Evolutionary conservation across 305 asterid genomes (phyloP).

Genomic region (Fraxinus greggii): DNA sequence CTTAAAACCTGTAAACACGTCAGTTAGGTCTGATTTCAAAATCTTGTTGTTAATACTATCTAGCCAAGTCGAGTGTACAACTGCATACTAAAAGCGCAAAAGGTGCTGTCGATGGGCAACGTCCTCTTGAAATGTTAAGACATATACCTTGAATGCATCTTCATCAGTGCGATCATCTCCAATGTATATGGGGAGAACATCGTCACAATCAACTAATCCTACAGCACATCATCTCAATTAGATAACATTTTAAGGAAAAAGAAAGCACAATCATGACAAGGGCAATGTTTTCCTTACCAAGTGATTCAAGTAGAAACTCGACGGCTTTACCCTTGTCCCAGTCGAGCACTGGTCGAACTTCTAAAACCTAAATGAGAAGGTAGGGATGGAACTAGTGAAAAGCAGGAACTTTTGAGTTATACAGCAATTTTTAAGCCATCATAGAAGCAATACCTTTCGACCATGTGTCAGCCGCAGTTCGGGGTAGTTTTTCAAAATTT

Average conservation of each 20-base stretch:
- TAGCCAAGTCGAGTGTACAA: background rate
- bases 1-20: constrained; percentile 53
- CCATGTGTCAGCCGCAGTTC: constrained; percentile 90
- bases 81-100: background rate
- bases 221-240: constrained; percentile 2
- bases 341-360: constrained; percentile 82
- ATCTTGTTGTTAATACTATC: background rate
- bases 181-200: constrained; percentile 79
- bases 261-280: background rate
- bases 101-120: background rate
- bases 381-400: background rate
- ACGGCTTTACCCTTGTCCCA: constrained; percentile 99
- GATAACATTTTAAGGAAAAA: background rate
- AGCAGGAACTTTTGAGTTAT: background rate
- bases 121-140: background rate
- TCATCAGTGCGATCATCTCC: constrained; percentile 98
- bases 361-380: constrained; percentile 61
- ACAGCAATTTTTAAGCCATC: background rate
- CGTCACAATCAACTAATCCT: constrained; percentile 64
- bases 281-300: constrained; percentile 53
- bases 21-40: background rate
- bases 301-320: constrained; percentile 86
- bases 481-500: constrained; percentile 62
- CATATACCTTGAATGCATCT: constrained; percentile 86
- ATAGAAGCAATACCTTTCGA: constrained; percentile 63